Evolutionary conservation across 257 asterid species (phyloP), one percentile per base, ranked within the genome.

Genomic region (Thymus mandschuricus): DNA sequence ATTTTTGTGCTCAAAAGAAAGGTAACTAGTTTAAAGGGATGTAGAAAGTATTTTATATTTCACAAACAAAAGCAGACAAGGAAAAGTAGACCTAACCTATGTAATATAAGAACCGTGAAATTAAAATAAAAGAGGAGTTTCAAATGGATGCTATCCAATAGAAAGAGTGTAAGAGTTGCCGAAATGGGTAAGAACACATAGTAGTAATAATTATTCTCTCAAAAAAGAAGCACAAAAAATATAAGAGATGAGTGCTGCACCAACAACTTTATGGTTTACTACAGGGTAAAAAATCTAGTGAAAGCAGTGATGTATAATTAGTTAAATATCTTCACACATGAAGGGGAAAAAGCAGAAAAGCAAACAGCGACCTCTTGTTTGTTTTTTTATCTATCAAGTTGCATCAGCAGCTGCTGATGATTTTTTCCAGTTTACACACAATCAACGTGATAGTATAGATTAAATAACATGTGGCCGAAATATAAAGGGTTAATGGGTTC

Each of bases 361-460:
- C 40, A 54, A 64, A 64, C 1, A 61, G 54, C 52, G 45, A 57
- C 52, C 7, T 41, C 48, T 57, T 51, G 40, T 71, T 64, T 59
- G 77, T 71, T 77, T 46, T 65, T 33, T 10, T 65, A 28, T 12
- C 21, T 21, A 35, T 46, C 80, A 62, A 76, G 31, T 64, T 63
- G 66, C 70, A 6, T 46, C 54, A 44, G 2, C 9, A 2, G 5
- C 21, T 62, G 3, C 1, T 41, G 35, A 62, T 45, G 7, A 15
- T 48, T 5, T 27, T 2, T 5, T 11, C 21, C 55, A 49, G 40
- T 49, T 12, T n/a, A 48, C 66, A 41, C 50, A 49, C 56, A 40
- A 62, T 54, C 41, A 57, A 61, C 28, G 41, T 44, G 27, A 5
- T 3, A 21, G 6, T 38, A 6, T 3, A 38, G 44, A 3, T 38